Percentiles rank a stretch among this genome's conserved stretches.
phyloP scores from a whole-genome alignment of 139 green algal genomes.

The Chlorella sp. region DNA sequence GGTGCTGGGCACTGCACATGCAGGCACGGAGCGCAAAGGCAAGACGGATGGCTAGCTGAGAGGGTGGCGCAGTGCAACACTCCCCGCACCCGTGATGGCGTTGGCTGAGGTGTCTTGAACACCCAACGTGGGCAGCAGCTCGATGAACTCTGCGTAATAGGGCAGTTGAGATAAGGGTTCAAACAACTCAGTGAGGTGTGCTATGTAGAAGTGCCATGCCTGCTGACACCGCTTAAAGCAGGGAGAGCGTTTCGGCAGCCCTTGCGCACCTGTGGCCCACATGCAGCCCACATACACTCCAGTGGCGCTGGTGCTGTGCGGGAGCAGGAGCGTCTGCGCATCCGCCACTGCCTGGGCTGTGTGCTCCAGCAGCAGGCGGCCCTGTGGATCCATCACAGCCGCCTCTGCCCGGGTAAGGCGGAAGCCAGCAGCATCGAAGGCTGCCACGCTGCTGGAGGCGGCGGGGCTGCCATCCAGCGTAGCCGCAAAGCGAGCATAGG shows the following conservation, averaged over 20 bases:
- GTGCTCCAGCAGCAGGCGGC: conserved; percentile 72
- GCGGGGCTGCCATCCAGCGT: conserved; percentile 61
- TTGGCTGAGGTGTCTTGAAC: not conserved
- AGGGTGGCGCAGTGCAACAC: no score
- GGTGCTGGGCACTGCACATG: no score
- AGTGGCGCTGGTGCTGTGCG: conserved; percentile 53
- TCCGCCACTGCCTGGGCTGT: conserved; percentile 36
- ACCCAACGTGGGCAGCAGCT: conserved; percentile 33
- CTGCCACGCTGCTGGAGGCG: conserved; percentile 37
- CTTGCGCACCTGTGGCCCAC: conserved; percentile 56
- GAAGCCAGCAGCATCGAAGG: conserved; percentile 75
- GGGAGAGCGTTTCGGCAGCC: no score
- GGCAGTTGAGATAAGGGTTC: no score
- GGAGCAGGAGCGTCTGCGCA: not conserved
- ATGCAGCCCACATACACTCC: conserved; percentile 76
- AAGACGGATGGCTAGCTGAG: no score
- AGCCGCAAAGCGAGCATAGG: conserved; percentile 65
- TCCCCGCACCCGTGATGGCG: conserved; percentile 3
- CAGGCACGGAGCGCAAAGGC: no score
- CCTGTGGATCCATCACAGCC: conserved; percentile 76
- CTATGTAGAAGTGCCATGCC: no score
- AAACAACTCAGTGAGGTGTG: no score
- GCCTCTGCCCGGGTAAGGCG: conserved; percentile 61
- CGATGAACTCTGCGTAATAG: conserved; percentile 38
- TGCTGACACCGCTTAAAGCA: no score